Evolutionary conservation across 2,329 filamentous ascomycete species (phyloP), one percentile per base, ranked within the genome.

Genomic region (Rhytidhysteron rufulum): DNA sequence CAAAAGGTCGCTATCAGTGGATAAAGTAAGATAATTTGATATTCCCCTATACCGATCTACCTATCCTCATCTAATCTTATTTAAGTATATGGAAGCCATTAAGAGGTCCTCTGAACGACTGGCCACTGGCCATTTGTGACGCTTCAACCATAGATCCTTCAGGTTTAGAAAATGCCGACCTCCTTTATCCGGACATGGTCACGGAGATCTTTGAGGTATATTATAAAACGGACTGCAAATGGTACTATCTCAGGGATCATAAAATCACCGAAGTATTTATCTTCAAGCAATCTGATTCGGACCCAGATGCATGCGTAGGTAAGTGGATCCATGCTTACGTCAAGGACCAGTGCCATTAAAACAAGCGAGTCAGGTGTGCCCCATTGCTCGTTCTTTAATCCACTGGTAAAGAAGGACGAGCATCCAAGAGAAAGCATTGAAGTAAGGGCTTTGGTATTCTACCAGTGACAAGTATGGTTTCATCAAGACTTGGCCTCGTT

Each of bases 21-120:
- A 29, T 29, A 9, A 29, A 29, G 25, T 29, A 29, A 29, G n/a
- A 9, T n/a, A 29, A n/a, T n/a, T 29, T n/a, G 9, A 9, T 9
- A 9, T n/a, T n/a, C n/a, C n/a, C n/a, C n/a, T n/a, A n/a, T n/a
- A n/a, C n/a, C n/a, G n/a, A n/a, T n/a, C n/a, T n/a, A n/a, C n/a
- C n/a, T n/a, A n/a, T n/a, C n/a, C n/a, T n/a, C n/a, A n/a, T n/a
- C n/a, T n/a, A n/a, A n/a, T n/a, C n/a, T n/a, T n/a, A n/a, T n/a
- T n/a, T n/a, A n/a, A n/a, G n/a, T n/a, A n/a, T n/a, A n/a, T 41
- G 39, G 39, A 38, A 38, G 19, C 39, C 39, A 5, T n/a, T 41
- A 2, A 29, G 11, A 5, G 39, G 39, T 18, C 39, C 39, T 13
- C 17, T 41, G 9, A 10, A 25, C 9, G 39, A 41, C 19, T 41